phyloP scores from a whole-genome alignment of 148 eudicot genomes.

The Arctostaphylos glauca region DNA sequence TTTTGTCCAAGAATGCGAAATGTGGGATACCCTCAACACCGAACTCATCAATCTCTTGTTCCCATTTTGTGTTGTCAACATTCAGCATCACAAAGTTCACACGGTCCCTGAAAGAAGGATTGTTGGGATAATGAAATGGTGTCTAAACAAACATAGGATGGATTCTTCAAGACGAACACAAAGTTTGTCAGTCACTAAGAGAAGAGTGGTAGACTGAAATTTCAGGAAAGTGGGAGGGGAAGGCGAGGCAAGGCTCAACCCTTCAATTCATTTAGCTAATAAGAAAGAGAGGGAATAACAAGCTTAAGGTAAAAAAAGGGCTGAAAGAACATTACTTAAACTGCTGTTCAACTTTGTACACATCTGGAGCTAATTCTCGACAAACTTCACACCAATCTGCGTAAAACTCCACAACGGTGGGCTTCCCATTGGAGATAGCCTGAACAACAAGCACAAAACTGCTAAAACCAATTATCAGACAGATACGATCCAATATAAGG shows the following conservation, averaged over 20 bases:
- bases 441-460: slow-evolving; percentile 18
- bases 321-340: slow-evolving; percentile 51
- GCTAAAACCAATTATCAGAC: background rate
- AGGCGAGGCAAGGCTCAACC: background rate
- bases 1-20: slow-evolving; percentile 88
- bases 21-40: slow-evolving; percentile 99
- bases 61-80: slow-evolving; percentile 98
- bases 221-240: background rate
- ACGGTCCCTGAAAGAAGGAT: slow-evolving; percentile 52
- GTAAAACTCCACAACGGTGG: slow-evolving; percentile 97
- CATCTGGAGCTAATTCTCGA: slow-evolving; percentile 86
- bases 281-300: background rate
- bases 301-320: background rate
- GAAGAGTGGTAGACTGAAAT: background rate
- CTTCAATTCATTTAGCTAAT: too few species aligned
- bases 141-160: background rate
- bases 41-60: slow-evolving; percentile 96
- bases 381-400: slow-evolving; percentile 99
- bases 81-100: slow-evolving; percentile 98
- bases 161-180: background rate
- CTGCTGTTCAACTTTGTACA: slow-evolving; percentile 90
- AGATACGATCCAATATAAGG: slow-evolving; percentile 6
- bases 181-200: background rate
- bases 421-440: slow-evolving; percentile 96
- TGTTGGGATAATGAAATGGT: background rate